Conservation (phyloP, 176 grass and related monocot species). For the Oropetium thomaeum region DNA sequence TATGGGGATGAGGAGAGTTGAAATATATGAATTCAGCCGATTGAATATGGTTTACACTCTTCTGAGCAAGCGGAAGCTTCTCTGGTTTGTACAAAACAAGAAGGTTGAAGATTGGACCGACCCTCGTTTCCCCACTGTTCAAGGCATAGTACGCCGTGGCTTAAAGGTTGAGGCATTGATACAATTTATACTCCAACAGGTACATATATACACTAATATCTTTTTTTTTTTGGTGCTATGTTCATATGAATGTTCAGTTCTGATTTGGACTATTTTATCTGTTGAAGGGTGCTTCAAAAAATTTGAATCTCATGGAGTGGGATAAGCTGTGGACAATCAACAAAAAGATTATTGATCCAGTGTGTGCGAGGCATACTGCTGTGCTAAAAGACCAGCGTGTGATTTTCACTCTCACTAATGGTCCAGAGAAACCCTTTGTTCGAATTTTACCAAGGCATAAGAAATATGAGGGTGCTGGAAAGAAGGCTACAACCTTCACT, state of each 20-base stretch:
- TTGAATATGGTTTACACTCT: slow-evolving; percentile 91
- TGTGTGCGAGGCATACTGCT: slow-evolving; percentile 78
- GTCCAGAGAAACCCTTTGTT: slow-evolving; percentile 65
- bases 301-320: slow-evolving; percentile 97
- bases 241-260: not conserved
- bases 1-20: slow-evolving; percentile 59
- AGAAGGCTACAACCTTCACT: slow-evolving; percentile 74
- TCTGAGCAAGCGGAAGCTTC: slow-evolving; percentile 82
- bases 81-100: slow-evolving; percentile 90
- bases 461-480: slow-evolving; percentile 74
- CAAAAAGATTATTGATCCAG: slow-evolving; percentile 88
- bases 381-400: slow-evolving; percentile 56
- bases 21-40: slow-evolving; percentile 85
- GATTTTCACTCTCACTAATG: slow-evolving; percentile 62
- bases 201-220: slow-evolving; percentile 4
- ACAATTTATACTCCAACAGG: slow-evolving; percentile 93
- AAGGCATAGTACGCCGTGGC: slow-evolving; percentile 82
- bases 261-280: not conserved
- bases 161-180: slow-evolving; percentile 85
- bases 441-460: slow-evolving; percentile 81
- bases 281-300: slow-evolving; percentile 85
- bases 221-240: not conserved
- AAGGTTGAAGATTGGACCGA: slow-evolving; percentile 86
- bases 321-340: slow-evolving; percentile 98
- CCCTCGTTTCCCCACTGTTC: slow-evolving; percentile 79